phyloP scores from a whole-genome alignment of 768 basidiomycete genomes.

The Leccinellum rugosiceps region DNA sequence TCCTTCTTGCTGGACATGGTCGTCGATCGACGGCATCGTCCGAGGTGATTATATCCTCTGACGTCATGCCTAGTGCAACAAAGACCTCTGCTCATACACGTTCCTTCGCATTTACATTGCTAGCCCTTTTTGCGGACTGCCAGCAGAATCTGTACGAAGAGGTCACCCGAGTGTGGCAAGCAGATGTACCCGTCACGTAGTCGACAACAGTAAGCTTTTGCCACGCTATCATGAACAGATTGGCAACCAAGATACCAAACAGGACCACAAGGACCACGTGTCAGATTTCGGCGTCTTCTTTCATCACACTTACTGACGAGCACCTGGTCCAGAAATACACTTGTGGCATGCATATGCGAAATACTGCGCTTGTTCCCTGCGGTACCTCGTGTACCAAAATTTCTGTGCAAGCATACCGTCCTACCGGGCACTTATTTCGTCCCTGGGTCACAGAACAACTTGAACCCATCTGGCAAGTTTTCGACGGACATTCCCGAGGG shows the following conservation, averaged over 20 bases:
- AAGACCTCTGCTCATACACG: constrained; percentile 50
- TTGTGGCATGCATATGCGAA: constrained; percentile 41
- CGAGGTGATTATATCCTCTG: neutral
- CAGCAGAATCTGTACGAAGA: too few species aligned
- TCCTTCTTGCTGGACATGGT: constrained; percentile 52
- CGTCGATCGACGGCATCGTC: neutral
- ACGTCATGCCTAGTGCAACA: constrained; percentile 16
- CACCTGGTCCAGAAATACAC: constrained; percentile 39
- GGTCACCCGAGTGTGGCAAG: too few species aligned
- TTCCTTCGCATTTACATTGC: too few species aligned
- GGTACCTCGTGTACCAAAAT: constrained; percentile 35
- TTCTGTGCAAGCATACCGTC: constrained; percentile 33
- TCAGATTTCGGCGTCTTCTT: constrained; percentile 10
- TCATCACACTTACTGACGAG: too few species aligned
- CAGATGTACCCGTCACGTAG: too few species aligned
- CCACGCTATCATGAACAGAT: too few species aligned
- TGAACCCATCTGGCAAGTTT: constrained; percentile 10
- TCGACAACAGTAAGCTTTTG: too few species aligned
- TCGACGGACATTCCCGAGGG: constrained; percentile 38
- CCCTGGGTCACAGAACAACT: constrained; percentile 11
- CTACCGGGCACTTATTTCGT: constrained; percentile 36
- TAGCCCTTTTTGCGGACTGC: too few species aligned
- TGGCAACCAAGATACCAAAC: too few species aligned
- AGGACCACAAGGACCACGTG: constrained; percentile 42
- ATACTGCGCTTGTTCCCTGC: constrained; percentile 42